Conservation (phyloP, 2,329 filamentous ascomycete species). For the Dothideomycetes sp. region DNA sequence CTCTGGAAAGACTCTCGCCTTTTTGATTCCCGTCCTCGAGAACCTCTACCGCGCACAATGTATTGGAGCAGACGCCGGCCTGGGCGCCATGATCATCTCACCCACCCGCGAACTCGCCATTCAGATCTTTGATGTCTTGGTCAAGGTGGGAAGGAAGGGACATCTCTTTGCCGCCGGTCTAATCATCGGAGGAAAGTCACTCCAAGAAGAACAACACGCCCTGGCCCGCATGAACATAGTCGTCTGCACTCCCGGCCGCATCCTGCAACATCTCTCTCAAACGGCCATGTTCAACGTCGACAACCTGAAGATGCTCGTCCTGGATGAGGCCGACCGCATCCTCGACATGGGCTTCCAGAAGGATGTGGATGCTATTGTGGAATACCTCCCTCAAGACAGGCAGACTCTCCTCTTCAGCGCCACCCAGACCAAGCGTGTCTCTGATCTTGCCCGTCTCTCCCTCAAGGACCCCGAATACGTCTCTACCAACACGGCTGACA, state of each 20-base stretch:
- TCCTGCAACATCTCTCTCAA: conserved; percentile 92
- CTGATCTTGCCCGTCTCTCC: conserved; percentile 79
- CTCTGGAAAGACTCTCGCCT: conserved; percentile 89
- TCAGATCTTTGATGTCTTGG: conserved; percentile 89
- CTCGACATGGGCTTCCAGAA: conserved; percentile 95
- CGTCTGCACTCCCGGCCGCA: conserved; percentile 87
- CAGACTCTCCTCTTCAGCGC: conserved; percentile 95
- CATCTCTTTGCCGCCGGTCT: conserved; percentile 87
- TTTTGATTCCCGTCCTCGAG: conserved; percentile 83
- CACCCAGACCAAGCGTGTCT: conserved; percentile 89
- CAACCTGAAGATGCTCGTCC: conserved; percentile 81
- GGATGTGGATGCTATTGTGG: conserved; percentile 83
- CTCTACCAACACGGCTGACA: conserved; percentile 76
- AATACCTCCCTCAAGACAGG: conserved; percentile 73
- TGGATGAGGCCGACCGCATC: conserved; percentile 93
- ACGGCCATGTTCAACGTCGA: conserved; percentile 82
- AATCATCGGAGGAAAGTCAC: conserved; percentile 84
- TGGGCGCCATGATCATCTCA: conserved; percentile 85
- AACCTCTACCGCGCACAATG: conserved; percentile 82
- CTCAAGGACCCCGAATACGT: conserved; percentile 90
- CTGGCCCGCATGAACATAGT: conserved; percentile 91
- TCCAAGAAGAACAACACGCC: conserved; percentile 78
- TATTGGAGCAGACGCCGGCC: conserved; percentile 73
- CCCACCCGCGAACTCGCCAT: conserved; percentile 92
- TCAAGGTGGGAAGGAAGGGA: conserved; percentile 72